Evolutionary conservation across 78 protist genomes (phyloP).

Genomic region (Dictyostelium purpureum): DNA sequence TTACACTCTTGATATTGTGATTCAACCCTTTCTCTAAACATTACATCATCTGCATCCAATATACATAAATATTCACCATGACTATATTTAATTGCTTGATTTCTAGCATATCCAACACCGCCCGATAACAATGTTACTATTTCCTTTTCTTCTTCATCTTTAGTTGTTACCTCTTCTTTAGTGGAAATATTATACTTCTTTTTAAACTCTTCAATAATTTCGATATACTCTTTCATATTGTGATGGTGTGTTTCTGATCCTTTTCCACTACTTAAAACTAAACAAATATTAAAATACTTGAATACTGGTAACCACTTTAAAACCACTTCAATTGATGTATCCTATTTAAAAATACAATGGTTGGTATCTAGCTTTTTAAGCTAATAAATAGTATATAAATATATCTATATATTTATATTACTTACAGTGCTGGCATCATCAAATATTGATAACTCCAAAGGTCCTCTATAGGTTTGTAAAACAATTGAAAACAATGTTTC

Average conservation of each 20-base stretch:
- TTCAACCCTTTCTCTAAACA: slow-evolving; percentile 67
- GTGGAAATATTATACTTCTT: neutral
- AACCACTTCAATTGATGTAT: slow-evolving; percentile 4
- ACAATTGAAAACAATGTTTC: slow-evolving; percentile 46
- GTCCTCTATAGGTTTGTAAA: slow-evolving; percentile 52
- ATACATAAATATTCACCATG: slow-evolving; percentile 70
- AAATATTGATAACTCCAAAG: slow-evolving; percentile 48
- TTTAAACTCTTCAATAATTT: neutral
- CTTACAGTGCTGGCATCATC: slow-evolving; percentile 71
- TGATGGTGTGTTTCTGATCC: neutral
- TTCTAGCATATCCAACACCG: slow-evolving; percentile 71
- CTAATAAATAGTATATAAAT: neutral
- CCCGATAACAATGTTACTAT: slow-evolving; percentile 13
- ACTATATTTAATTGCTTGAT: slow-evolving; percentile 42
- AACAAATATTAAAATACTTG: neutral
- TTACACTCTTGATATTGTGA: slow-evolving; percentile 4
- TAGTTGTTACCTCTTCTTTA: neutral
- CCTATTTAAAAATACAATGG: neutral
- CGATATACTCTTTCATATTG: slow-evolving; percentile 30
- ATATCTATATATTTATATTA: neutral
- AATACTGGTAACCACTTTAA: slow-evolving; percentile 36
- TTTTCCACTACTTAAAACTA: slow-evolving; percentile 3
- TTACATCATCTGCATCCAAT: slow-evolving; percentile 66
- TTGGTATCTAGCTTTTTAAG: neutral
- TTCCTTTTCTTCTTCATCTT: neutral